Base-by-base conservation (phyloP, 306 rosid species). In the Castanopsis chinensis region DNA sequence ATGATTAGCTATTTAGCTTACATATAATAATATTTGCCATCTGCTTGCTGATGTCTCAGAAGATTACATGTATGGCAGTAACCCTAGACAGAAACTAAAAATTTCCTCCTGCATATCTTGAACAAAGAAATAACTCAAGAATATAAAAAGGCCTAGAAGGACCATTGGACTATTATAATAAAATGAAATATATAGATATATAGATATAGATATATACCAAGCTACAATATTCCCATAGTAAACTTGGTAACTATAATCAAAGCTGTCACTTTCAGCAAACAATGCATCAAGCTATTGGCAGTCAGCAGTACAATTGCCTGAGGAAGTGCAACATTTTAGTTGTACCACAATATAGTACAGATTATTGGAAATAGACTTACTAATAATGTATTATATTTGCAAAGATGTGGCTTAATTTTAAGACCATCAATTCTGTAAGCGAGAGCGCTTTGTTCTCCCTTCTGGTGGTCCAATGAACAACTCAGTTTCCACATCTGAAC, bases 391-490 rank as follows among this genome's bases (percentile, higher is more conserved):
- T 56, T 18, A 75, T 27, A 73, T 25, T 67, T 78, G 78, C 82
- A 58, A 28, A 73, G 27, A 63, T 56, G 52, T 35, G 72, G 69
- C 63, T 71, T 75, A 68, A n/a, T 51, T 28, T 15, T 32, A 69
- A 54, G 28, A 30, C 75, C 72, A 23, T 73, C 69, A 83, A 53
- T 58, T 59, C 54, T 63, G 25, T 8, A 84, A 35, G 54, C 69
- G 79, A 45, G 68, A 27, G 59, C 74, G 83, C 76, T 78, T 89
- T 60, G 71, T 55, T 82, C 92, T 85, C 23, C 82, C 80, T 52
- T 89, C 93, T 70, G 83, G 98, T 58, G 76, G 85, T 71, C 98
- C 97, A 79, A 94, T 94, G 84, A 85, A 88, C 86, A 94, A 83
- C 52, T 87, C 96, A 21, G 97, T 94, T 83, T 88, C 96, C 37